Base-by-base conservation (phyloP, 345 rosid genomes). In the Brassica nigra region DNA sequence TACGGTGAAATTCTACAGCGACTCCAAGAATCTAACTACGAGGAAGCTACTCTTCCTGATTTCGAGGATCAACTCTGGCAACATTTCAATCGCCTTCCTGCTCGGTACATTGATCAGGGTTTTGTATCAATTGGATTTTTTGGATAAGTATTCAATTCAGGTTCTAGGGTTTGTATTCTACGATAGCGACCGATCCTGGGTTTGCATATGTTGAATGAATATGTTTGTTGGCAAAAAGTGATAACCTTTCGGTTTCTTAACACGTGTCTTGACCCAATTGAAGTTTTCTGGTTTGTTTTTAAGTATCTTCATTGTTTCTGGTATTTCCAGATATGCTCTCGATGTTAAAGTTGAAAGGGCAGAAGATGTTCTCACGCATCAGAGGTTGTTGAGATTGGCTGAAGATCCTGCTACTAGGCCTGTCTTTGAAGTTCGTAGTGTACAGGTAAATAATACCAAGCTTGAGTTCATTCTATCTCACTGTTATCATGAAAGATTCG, bases 271-370 rank as follows among this genome's bases (percentile, higher is more conserved):
- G 76, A 64, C 29, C 36, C 0, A 11, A 5, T 49, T 34, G 76
- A 62, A 8, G 37, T 31, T 62, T 29, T 62, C 14, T 5, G 18
- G 9, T 58, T 3, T 34, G 6, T 15, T 68, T 42, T 36, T 6
- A 44, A 31, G 14, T 27, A 52, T 71, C 15, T 78, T 42, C 5
- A 11, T 42, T 10, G 3, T 3, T 63, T 6, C 8, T 76, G 18
- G 4, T 59, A 1, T 49, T 20, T 68, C 66, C 73, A 93, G 98
- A 73, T 95, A 95, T 63, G 98, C 95, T 14, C 69, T 91, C 73
- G 98, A 95, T 86, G 99, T 95, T 81, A 95, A 95, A 81, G 93
- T 89, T 76, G 98, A 95, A 90, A 94, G 98, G 65, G 98, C 99
- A 36, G 99, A 89, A 71, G 98, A 93, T 82, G 98, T 95, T 49